These are phyloP conservation scores for Fomitopsis palustris DNA, from an alignment of 1,284 basidiomycete species.

Conservation along the genomic window DNA sequence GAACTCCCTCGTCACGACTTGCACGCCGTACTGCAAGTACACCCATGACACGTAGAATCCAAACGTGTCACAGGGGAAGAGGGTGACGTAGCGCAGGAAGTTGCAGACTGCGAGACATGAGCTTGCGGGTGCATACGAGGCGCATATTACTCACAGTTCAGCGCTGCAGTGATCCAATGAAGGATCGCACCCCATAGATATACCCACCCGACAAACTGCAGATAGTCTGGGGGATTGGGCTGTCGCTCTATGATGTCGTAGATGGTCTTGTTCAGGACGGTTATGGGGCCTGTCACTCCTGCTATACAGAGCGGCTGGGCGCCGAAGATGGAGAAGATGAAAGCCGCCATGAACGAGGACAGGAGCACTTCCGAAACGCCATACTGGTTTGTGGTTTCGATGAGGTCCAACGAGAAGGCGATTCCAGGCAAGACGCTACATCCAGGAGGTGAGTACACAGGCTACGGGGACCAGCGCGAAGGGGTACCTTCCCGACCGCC, in stretches of 20 bases:
- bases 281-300: conserved; percentile 91
- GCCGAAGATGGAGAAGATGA: conserved; percentile 87
- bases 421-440: conserved; percentile 81
- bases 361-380: conserved; percentile 86
- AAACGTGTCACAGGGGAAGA: conserved; percentile 93
- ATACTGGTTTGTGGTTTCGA: conserved; percentile 88
- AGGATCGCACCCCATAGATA: conserved; percentile 93
- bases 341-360: conserved; percentile 85
- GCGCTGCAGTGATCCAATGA: conserved; percentile 83
- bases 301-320: conserved; percentile 93
- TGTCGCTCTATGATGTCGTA: conserved; percentile 69
- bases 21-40: conserved; percentile 88
- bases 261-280: conserved; percentile 90
- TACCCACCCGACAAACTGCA: conserved; percentile 90
- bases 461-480: not conserved
- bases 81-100: conserved; percentile 82
- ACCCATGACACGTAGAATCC: conserved; percentile 90
- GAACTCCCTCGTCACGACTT: conserved; percentile 79
- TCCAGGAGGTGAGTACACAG: conserved; percentile 1
- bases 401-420: conserved; percentile 91
- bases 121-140: not conserved
- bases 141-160: conserved; percentile 64
- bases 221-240: conserved; percentile 64
- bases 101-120: conserved; percentile 59
- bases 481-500: not conserved